phyloP scores from a whole-genome alignment of 257 asterid genomes.

The Nicotiana obtusifolia region DNA sequence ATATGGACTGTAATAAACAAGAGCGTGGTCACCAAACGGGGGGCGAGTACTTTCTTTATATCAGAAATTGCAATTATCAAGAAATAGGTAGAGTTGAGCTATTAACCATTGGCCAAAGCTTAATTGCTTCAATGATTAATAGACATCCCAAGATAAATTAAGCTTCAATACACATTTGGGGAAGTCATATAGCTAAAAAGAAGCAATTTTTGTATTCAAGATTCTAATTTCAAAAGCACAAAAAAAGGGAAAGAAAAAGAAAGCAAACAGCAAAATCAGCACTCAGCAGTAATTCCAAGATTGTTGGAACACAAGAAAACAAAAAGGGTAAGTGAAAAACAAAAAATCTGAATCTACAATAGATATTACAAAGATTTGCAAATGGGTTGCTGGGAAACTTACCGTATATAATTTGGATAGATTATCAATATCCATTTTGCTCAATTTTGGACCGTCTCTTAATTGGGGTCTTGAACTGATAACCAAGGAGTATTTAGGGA shows the following conservation, averaged over 20 bases:
- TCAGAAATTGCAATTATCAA: not conserved
- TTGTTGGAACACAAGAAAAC: not conserved
- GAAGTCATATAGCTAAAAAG: not conserved
- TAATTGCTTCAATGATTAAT: not conserved
- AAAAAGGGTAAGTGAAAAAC: not conserved
- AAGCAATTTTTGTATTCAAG: not conserved
- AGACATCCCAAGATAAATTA: not conserved
- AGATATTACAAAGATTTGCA: not conserved
- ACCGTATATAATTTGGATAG: not conserved
- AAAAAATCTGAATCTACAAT: not conserved
- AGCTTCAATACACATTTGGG: not conserved
- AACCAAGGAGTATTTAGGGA: too few species aligned
- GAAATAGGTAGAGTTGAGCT: not conserved
- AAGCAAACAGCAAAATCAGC: not conserved
- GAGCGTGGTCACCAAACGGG: not conserved
- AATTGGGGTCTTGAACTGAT: not conserved
- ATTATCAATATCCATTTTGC: not conserved
- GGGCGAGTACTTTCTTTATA: not conserved
- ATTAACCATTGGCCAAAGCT: not conserved
- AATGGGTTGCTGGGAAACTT: not conserved
- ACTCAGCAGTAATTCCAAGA: not conserved
- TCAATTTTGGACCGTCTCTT: not conserved
- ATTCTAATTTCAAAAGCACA: not conserved
- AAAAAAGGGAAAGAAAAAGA: not conserved
- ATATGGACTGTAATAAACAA: not conserved